These are phyloP conservation scores for Carex littledalei DNA, from an alignment of 176 grass and related monocot genomes.

Conservation along the genomic window DNA sequence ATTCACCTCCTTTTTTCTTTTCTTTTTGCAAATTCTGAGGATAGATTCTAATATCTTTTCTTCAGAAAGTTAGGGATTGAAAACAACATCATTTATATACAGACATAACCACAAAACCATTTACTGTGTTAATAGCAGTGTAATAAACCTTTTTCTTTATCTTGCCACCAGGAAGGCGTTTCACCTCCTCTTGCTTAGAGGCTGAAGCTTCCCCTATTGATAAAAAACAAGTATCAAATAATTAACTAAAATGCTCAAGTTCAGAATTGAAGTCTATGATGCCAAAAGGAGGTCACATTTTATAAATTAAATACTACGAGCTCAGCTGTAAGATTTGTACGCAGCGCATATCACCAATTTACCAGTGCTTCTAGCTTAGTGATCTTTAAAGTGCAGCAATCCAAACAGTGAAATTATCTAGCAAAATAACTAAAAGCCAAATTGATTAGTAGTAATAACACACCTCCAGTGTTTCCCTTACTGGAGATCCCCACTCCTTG, in stretches of 20 bases:
- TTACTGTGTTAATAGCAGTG: neutral
- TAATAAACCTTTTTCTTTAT: constrained; percentile 86
- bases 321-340: neutral
- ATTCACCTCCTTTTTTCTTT: neutral
- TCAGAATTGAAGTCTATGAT: neutral
- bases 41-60: neutral
- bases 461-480: constrained; percentile 25
- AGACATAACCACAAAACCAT: neutral
- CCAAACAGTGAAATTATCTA: neutral
- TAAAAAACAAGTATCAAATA: neutral
- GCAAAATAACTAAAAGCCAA: neutral
- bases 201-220: constrained; percentile 55
- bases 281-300: neutral
- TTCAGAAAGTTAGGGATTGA: neutral
- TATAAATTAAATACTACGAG: neutral
- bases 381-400: neutral
- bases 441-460: neutral
- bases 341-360: neutral
- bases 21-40: neutral
- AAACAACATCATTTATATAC: neutral
- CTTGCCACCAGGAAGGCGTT: constrained; percentile 95
- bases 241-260: neutral
- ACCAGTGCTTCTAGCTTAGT: neutral
- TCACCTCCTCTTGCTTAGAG: constrained; percentile 74
- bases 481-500: constrained; percentile 72